phyloP scores from a whole-genome alignment of 2,329 filamentous ascomycete species.

The Fusarium citri region DNA sequence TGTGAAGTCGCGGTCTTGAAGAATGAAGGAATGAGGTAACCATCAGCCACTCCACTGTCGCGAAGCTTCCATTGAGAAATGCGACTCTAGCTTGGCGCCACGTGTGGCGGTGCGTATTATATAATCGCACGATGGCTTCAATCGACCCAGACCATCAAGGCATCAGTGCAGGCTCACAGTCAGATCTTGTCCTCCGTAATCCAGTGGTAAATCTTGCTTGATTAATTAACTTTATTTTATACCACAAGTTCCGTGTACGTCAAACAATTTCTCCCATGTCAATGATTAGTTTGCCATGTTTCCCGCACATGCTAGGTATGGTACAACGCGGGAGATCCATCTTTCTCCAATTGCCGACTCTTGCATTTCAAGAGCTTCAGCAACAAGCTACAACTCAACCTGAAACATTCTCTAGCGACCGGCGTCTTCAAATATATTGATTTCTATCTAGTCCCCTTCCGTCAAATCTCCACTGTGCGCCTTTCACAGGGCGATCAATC shows the following conservation, averaged over 20 bases:
- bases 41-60: constrained; percentile 30
- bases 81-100: neutral
- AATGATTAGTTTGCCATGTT: neutral
- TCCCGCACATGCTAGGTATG: neutral
- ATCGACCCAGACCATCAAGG: neutral
- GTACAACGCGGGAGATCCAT: neutral
- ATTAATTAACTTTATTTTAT: neutral
- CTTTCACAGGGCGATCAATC: constrained; percentile 8
- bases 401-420: neutral
- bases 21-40: constrained; percentile 23
- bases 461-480: constrained; percentile 9
- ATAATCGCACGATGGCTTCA: constrained; percentile 13
- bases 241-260: neutral
- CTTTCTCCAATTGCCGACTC: neutral
- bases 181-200: neutral
- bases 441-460: neutral
- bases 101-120: constrained; percentile 12
- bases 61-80: constrained; percentile 20
- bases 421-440: neutral
- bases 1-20: constrained; percentile 10
- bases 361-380: neutral
- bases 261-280: neutral
- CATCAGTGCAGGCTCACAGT: neutral
- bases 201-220: neutral
- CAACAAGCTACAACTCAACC: neutral